phyloP scores from a whole-genome alignment of 2,329 filamentous ascomycete genomes.

The Calonectria fujianensis region DNA sequence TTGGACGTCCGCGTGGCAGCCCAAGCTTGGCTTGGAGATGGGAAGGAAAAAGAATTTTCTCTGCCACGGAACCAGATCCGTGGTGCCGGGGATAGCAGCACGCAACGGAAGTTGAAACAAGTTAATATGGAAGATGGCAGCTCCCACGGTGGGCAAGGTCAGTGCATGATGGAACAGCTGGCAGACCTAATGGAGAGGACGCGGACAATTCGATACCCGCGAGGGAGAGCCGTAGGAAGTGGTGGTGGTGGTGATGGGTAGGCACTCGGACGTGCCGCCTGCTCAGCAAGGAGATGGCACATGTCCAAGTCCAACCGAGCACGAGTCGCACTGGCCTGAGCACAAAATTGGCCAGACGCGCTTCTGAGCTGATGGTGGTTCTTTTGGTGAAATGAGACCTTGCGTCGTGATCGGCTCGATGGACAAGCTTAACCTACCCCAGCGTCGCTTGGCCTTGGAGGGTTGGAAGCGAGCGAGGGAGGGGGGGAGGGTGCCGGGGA shows the following conservation, averaged over 20 bases:
- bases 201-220: slow-evolving; percentile 11
- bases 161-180: slow-evolving; percentile 1
- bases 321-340: slow-evolving; percentile 20
- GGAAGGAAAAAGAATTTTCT: background rate
- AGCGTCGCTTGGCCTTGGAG: background rate
- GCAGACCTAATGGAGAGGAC: slow-evolving; percentile 3
- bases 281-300: slow-evolving; percentile 3
- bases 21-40: background rate
- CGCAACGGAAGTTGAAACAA: slow-evolving; percentile 24
- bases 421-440: slow-evolving; percentile 21
- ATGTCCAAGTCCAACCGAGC: slow-evolving; percentile 23
- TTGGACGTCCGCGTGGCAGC: slow-evolving; percentile 12
- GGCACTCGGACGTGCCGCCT: slow-evolving; percentile 16
- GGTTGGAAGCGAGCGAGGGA: background rate
- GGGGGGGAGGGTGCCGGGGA: background rate
- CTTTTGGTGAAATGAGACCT: background rate
- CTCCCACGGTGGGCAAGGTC: background rate
- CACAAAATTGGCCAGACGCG: slow-evolving; percentile 26
- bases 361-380: background rate
- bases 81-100: slow-evolving; percentile 1
- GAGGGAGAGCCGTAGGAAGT: background rate
- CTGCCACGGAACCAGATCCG: background rate
- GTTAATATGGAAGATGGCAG: slow-evolving; percentile 23
- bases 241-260: background rate
- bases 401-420: slow-evolving; percentile 6